Evolutionary conservation across 2,329 filamentous ascomycete species (phyloP), one percentile per base, ranked within the genome.

Genomic region (Colletotrichum australisinense): DNA sequence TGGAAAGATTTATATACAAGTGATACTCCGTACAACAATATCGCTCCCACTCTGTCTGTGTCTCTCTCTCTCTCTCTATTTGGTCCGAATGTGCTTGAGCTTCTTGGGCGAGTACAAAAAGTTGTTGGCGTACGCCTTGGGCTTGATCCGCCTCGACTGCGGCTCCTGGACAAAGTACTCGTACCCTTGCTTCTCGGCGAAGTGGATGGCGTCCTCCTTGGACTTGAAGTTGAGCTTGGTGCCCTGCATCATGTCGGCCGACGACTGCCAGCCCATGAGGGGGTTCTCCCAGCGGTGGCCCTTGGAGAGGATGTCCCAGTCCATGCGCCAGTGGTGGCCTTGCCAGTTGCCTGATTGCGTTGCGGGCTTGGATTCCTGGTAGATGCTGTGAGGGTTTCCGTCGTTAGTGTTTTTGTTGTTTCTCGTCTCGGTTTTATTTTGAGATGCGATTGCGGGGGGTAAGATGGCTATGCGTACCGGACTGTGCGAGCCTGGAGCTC

Each of bases 151-250:
- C 81, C 97, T 92, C 84, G 91, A 91, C 80, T 98, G 97, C 46
- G 97, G 96, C 86, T 98, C 97, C 88, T 98, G 97, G 28, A 99
- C 95, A 83, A 97, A 98, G 85, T 98, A 99, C 83, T 99, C 96
- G 82, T 99, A 99, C 46, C 97, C 97, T 84, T 99, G 97, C 90
- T 98, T 99, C 87, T 98, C 94, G 28, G 97, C 97, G 81, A 99
- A 99, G 72, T 89, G 87, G 79, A 99, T 96, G 76, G 97, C 97
- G 78, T 98, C 96, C 82, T 98, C 95, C 88, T 98, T 98, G 79
- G 88, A 89, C 84, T 94, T 94, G 89, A 99, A 99, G 84, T 93
- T 93, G 79, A 99, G 85, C 82, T 95, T 91, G 62, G 95, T 97
- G 80, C 95, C 96, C 84, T 99, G 95, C 95, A 99, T 97, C 81